These are phyloP conservation scores for Debaryomyces psychrophilus DNA, from an alignment of 1,139 yeast genomes.

Conservation along the genomic window DNA sequence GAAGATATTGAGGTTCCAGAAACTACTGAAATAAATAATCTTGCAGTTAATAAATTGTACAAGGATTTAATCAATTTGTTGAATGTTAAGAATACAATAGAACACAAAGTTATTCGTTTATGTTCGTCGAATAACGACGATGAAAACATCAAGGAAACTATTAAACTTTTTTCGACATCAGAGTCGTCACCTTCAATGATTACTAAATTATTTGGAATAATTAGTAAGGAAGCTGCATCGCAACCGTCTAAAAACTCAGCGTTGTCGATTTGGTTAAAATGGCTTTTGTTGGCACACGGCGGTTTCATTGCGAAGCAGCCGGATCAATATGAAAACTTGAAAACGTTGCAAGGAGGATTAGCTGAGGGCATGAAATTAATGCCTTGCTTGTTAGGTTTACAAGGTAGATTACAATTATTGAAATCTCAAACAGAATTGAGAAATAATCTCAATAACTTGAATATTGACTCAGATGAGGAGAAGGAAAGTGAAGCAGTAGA, in stretches of 20 bases:
- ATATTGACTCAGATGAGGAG: conserved; percentile 26
- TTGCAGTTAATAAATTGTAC: conserved; percentile 30
- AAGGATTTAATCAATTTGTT: conserved; percentile 23
- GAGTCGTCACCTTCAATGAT: conserved; percentile 22
- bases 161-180: conserved; percentile 27
- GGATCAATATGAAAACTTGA: conserved; percentile 34
- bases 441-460: conserved; percentile 23
- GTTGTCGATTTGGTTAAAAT: conserved; percentile 52
- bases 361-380: conserved; percentile 36
- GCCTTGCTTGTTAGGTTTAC: conserved; percentile 45
- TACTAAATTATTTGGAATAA: conserved; percentile 34
- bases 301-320: conserved; percentile 38
- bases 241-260: conserved; percentile 36
- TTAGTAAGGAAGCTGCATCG: conserved; percentile 37
- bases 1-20: conserved; percentile 14
- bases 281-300: conserved; percentile 51
- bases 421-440: conserved; percentile 44
- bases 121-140: conserved; percentile 41
- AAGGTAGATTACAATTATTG: conserved; percentile 48
- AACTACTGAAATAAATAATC: conserved; percentile 19
- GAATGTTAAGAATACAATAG: conserved; percentile 12
- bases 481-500: conserved; percentile 24
- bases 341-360: conserved; percentile 33
- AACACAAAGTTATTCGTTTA: conserved; percentile 25
- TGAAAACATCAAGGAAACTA: conserved; percentile 37